Conservation (phyloP, 208 protist genomes). For the Crithidia fasciculata region DNA sequence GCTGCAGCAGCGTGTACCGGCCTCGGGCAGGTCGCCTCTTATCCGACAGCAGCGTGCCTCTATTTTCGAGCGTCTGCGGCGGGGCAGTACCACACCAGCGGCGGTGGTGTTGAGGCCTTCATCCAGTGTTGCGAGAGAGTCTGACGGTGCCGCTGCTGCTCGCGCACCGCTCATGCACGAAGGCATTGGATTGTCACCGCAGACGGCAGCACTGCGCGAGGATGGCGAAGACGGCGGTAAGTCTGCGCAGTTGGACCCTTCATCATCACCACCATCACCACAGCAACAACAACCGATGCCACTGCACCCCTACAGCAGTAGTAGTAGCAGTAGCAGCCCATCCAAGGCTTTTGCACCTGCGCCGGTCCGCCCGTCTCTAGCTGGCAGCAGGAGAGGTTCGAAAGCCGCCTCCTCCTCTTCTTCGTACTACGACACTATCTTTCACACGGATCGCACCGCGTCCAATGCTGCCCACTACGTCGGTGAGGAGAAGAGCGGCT, state of each 20-base stretch:
- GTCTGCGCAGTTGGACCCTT: too few relatives aligned
- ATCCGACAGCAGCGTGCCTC: slow-evolving; percentile 25
- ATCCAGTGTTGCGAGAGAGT: not conserved
- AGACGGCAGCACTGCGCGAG: too few relatives aligned
- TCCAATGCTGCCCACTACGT: not conserved
- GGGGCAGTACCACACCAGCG: not conserved
- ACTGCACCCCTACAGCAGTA: too few relatives aligned
- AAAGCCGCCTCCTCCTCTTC: not conserved
- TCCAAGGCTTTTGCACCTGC: too few relatives aligned
- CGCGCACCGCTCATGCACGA: too few relatives aligned
- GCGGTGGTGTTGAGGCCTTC: not conserved
- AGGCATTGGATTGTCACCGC: too few relatives aligned
- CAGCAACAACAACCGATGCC: too few relatives aligned
- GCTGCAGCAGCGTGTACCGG: not conserved
- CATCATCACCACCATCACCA: too few relatives aligned
- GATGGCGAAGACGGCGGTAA: too few relatives aligned
- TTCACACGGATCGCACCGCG: not conserved
- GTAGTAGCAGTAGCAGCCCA: too few relatives aligned
- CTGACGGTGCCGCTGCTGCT: not conserved
- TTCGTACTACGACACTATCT: slow-evolving; percentile 24
- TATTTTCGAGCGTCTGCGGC: slow-evolving; percentile 30
- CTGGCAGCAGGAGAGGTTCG: too few relatives aligned
- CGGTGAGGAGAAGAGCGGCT: not conserved
- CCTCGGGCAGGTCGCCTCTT: not conserved
- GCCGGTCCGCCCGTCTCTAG: too few relatives aligned